These are phyloP conservation scores for Paraconiothyrium sp. DNA, from an alignment of 2,329 filamentous ascomycete genomes.

Conservation along the genomic window DNA sequence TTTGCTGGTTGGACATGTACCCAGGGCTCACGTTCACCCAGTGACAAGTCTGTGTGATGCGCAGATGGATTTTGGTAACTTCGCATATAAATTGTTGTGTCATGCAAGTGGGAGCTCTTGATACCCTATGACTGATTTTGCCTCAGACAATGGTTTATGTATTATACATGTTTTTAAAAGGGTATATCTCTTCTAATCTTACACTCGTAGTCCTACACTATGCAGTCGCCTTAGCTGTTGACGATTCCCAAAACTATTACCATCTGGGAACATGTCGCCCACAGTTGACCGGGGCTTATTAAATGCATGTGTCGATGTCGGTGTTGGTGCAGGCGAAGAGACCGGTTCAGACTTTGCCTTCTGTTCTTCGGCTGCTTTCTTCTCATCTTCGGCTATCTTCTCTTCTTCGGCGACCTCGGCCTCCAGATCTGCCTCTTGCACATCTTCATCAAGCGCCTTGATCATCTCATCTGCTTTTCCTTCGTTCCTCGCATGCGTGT, in stretches of 20 bases:
- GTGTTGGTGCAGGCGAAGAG: background rate
- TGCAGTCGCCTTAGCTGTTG: conserved; percentile 40
- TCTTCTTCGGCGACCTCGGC: conserved; percentile 12
- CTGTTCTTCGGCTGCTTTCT: too few relatives aligned
- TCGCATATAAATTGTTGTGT: too few relatives aligned
- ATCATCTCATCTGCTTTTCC: conserved; percentile 43
- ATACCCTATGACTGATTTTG: background rate
- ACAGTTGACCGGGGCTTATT: conserved; percentile 29
- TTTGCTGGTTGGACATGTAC: too few relatives aligned
- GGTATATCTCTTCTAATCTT: background rate
- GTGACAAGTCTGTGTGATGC: too few relatives aligned
- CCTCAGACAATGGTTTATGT: background rate
- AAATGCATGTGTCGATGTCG: conserved; percentile 28
- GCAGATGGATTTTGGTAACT: too few relatives aligned
- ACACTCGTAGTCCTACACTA: conserved; percentile 33
- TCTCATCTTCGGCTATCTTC: background rate
- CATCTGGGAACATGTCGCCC: conserved; percentile 41
- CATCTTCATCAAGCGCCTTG: conserved; percentile 31
- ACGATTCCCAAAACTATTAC: conserved; percentile 19
- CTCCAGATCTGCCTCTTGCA: conserved; percentile 35
- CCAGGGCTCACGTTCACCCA: too few relatives aligned
- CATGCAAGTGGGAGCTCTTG: background rate
- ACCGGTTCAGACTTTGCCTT: background rate
- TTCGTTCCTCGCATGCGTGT: conserved; percentile 52
- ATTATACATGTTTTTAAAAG: conserved; percentile 1